Conservation (phyloP, 2,329 filamentous ascomycete species). For the Akanthomyces muscarius region DNA sequence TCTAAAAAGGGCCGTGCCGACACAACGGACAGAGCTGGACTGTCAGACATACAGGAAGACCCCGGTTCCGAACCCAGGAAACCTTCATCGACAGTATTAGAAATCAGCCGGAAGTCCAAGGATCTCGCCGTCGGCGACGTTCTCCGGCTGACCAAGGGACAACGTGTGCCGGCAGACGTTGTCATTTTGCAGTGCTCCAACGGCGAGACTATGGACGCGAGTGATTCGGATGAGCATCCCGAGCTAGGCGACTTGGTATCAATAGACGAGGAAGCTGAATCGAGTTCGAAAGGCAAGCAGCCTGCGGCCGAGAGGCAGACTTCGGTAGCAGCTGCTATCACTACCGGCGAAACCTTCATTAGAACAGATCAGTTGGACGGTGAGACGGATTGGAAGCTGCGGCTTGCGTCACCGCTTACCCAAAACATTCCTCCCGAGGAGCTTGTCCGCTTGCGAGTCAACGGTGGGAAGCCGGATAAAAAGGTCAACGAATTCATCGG, state of each 20-base stretch:
- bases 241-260: slow-evolving; percentile 41
- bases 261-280: slow-evolving; percentile 34
- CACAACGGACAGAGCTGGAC: slow-evolving; percentile 33
- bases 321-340: slow-evolving; percentile 33
- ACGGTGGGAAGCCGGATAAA: slow-evolving; percentile 84
- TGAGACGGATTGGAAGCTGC: slow-evolving; percentile 97
- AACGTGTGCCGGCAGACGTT: slow-evolving; percentile 90
- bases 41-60: slow-evolving; percentile 68
- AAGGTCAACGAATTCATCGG: slow-evolving; percentile 94
- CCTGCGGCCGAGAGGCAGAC: slow-evolving; percentile 27
- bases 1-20: slow-evolving; percentile 29
- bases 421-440: slow-evolving; percentile 73
- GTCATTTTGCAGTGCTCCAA: slow-evolving; percentile 81
- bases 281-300: slow-evolving; percentile 34
- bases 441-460: slow-evolving; percentile 65
- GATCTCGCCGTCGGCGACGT: slow-evolving; percentile 94
- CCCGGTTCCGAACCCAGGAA: slow-evolving; percentile 50
- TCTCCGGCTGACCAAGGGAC: slow-evolving; percentile 86
- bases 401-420: slow-evolving; percentile 79
- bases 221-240: slow-evolving; percentile 24
- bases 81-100: slow-evolving; percentile 52
- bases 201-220: slow-evolving; percentile 44
- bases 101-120: slow-evolving; percentile 75
- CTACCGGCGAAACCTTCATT: slow-evolving; percentile 89
- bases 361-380: slow-evolving; percentile 95